Evolutionary conservation across 2,329 filamentous ascomycete genomes (phyloP), one percentile per base, ranked within the genome.

Genomic region (Colletotrichum cuscutae): DNA sequence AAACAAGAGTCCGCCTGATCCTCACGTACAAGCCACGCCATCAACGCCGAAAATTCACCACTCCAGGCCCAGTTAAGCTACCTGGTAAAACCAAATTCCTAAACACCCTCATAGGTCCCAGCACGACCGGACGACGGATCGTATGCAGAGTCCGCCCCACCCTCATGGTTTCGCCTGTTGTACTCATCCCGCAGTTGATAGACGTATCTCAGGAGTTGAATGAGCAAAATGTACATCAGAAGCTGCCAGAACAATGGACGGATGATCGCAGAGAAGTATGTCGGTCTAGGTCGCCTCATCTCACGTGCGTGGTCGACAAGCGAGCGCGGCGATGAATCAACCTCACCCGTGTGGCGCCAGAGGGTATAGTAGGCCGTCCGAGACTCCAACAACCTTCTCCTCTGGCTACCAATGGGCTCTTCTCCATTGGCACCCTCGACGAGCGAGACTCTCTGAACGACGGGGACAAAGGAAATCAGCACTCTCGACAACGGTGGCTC

Each of bases 381-480:
- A 8, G 79, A 72, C 4, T 77, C 68, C 71, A 78, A 73, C 26
- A 81, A 69, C 3, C 46, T 77, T 56, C 77, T 77, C 7, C 78
- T 77, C 11, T 69, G 46, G 2, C 49, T 32, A 9, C 67, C 65
- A 28, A 71, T 19, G 1, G 60, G 22, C 19, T 65, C 35, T 28
- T 63, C 66, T 24, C 74, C 61, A 3, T 57, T 30, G n/a, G 65
- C 69, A 5, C 69, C 72, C 26, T 26, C 4, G 28, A 64, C 13
- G 8, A 70, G 26, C 15, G 65, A 76, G 72, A 78, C 66, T 13
- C 76, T 77, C 54, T 75, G 58, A 26, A 82, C 77, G 24, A 72
- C 71, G 4, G 81, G 81, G 1, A 74, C 72, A 2, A 78, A 76
- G 2, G 77, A 77, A n/a, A 82, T 79, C 72, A 81, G 81, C 42